Conservation (phyloP, 1,284 basidiomycete genomes). For the Malassezia globosa region DNA sequence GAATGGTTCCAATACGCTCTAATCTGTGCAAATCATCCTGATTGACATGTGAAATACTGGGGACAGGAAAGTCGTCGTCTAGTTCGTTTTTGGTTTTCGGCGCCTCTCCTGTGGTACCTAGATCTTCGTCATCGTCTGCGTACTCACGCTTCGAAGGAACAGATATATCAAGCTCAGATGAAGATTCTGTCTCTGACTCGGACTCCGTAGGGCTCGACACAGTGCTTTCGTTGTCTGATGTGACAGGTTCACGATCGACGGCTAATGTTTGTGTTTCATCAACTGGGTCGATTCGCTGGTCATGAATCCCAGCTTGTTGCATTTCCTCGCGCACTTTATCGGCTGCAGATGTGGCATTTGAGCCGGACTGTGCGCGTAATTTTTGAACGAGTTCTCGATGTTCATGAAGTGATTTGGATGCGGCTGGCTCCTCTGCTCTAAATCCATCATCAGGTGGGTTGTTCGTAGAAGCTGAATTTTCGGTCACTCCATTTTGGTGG, state of each 20-base stretch:
- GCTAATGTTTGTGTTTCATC: neutral
- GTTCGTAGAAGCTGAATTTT: no score
- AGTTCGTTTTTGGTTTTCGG: slow-evolving; percentile 39
- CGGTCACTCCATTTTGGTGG: no score
- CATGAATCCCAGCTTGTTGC: neutral
- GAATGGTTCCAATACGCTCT: slow-evolving; percentile 29
- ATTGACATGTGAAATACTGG: slow-evolving; percentile 18
- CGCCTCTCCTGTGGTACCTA: no score
- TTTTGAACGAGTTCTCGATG: slow-evolving; percentile 2
- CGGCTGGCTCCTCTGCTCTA: neutral
- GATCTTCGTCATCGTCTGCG: slow-evolving; percentile 9
- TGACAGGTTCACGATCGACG: slow-evolving; percentile 5
- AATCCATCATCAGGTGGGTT: no score
- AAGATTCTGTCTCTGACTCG: neutral
- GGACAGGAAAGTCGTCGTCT: slow-evolving; percentile 20
- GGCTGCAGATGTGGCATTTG: neutral
- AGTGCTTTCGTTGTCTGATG: slow-evolving; percentile 15
- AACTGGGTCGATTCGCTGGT: neutral
- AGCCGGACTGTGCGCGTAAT: neutral
- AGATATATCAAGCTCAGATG: neutral
- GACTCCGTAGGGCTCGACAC: no score
- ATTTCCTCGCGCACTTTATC: slow-evolving; percentile 3
- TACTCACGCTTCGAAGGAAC: no score
- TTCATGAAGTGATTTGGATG: neutral
- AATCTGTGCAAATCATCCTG: slow-evolving; percentile 21